Base-by-base conservation (phyloP, 2,329 filamentous ascomycete species). In the Didymosphaeria variabile region DNA sequence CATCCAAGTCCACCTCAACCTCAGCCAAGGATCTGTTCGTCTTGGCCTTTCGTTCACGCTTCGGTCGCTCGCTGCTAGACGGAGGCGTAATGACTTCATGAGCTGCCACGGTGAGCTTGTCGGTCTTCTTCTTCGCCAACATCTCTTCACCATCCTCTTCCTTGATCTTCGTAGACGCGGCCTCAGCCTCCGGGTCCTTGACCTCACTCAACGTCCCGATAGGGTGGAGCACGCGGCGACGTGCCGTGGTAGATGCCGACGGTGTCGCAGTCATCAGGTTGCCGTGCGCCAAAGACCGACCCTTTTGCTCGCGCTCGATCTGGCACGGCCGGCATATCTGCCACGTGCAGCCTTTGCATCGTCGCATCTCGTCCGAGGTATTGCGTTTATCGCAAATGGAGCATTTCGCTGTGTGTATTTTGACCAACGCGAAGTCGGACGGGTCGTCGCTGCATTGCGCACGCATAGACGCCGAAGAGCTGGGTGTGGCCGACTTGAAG, bases 361-460 rank as follows among this genome's bases (percentile, higher is more conserved):
- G 73, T 2, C 68, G 65, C 69, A 79, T 74, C 45, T 42, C 1
- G 58, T 67, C 12, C 10, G 64, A 66, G 46, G 59, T 68, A 46
- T 78, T 78, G 15, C 76, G 72, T 45, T 64, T 51, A 51, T 79
- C 75, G 63, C 77, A 79, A 17, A 69, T 67, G 2, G 73, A 72
- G 54, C 77, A 79, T 55, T 78, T 79, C n/a, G 77, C 75, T 0
- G 77, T 79, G 49, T 76, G 76, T 8, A 77, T 72, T 0, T 44
- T 64, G 29, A 78, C 62, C 10, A 55, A 53, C 0, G 29, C 56
- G 57, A 76, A 71, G 60, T 71, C 54, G 17, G 65, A 23, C 23
- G 67, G 56, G 66, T 72, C 64, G 0, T 64, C 54, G 1, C 66
- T 65, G 58, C 73, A 76, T 5, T 50, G 47, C 55, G 63, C 62